Base-by-base conservation (phyloP, 2,329 filamentous ascomycete genomes). In the Triangularia setosa region DNA sequence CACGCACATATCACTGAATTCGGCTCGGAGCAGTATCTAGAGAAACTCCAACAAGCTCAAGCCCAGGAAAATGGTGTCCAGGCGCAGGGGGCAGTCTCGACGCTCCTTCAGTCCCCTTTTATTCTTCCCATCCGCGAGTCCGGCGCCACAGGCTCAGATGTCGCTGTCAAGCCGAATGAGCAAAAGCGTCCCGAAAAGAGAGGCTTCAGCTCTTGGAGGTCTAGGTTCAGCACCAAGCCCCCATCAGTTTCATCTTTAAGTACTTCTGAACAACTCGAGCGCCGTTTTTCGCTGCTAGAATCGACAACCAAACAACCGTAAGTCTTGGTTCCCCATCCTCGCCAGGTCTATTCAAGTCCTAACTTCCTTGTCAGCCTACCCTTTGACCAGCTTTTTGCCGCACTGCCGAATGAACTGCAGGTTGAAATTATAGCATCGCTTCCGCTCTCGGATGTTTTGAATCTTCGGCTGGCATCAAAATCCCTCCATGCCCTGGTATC, bases 1-100 rank as follows among this genome's bases (percentile, higher is more conserved):
- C 84, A 84, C 71, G 80, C 83, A 70, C 86, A 88, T 68, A 80
- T 87, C 67, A 87, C 86, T 65, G 87, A 89, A 74, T 89, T 89
- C 76, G 87, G 85, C 66, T 89, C 87, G 54, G 80, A 84, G 75
- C 84, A 84, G 68, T 89, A 87, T 72, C 86, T 88, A 69, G 81
- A 83, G 62, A 89, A 89, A 76, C 75, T 88, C 66, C 81, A 78
- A 64, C 83, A 86, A 75, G 81, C 79, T 72, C 77, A 82, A 77
- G 18, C 79, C n/a, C 40, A 48, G n/a, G 3, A 4, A 48, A 48
- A 48, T 48, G 40, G 6, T 21, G 77, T n/a, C 23, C 65, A 25
- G 7, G 61, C 4, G 25, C 63, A 24, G 18, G 54, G n/a, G 14
- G 16, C 63, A 52, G 44, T 16, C 11, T 61, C 35, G 60, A 40